Evolutionary conservation across 2,329 filamentous ascomycete species (phyloP).

Genomic region (Claviceps pusilla): DNA sequence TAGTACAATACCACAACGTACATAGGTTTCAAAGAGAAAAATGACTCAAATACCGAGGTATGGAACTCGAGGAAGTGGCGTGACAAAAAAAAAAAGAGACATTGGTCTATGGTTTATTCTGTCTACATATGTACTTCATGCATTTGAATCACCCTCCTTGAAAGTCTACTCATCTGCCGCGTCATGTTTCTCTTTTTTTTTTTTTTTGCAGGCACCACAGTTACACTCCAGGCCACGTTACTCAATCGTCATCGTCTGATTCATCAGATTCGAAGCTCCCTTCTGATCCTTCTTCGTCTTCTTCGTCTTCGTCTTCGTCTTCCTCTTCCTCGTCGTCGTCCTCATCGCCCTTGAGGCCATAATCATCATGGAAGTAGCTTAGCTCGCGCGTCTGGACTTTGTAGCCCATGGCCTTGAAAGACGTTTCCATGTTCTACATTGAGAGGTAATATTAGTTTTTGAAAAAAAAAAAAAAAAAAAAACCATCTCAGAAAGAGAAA

Average conservation of each 20-base stretch:
- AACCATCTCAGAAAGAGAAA: background rate
- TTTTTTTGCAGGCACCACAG: background rate
- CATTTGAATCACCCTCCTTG: too few relatives aligned
- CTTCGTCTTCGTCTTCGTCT: constrained; percentile 14
- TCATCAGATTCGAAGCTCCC: constrained; percentile 3
- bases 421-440: constrained; percentile 41
- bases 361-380: constrained; percentile 75
- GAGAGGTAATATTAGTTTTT: constrained; percentile 38
- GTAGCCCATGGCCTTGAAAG: constrained; percentile 64
- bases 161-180: background rate
- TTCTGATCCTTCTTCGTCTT: constrained; percentile 3
- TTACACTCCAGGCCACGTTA: background rate
- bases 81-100: too few relatives aligned
- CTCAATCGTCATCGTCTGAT: background rate
- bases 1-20: too few relatives aligned
- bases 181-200: background rate
- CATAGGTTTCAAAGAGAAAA: too few relatives aligned
- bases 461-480: background rate
- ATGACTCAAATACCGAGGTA: too few relatives aligned
- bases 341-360: constrained; percentile 60
- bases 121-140: too few relatives aligned
- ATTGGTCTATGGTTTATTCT: too few relatives aligned
- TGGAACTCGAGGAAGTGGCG: too few relatives aligned
- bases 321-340: constrained; percentile 37
- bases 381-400: constrained; percentile 59